Evolutionary conservation across 352 stramenopile genomes (phyloP), one percentile per base, ranked within the genome.

Genomic region (Pythium periplocum): DNA sequence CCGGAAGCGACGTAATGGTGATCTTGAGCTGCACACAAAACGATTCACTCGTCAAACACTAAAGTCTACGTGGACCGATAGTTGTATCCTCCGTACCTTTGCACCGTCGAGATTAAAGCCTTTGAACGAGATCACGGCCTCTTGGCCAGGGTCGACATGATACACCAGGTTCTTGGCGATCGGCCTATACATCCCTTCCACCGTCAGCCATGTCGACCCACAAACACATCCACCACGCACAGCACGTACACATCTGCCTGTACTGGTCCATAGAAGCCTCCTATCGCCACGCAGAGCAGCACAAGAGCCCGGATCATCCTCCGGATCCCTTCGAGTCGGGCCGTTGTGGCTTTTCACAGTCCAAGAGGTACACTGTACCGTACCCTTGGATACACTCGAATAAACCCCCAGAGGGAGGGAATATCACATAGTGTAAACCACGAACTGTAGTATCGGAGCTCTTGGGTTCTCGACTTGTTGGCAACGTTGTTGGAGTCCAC

Each of bases 1-100:
- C 64, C 2, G 90, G 88, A 9, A 96, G 69, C 46, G 81, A 87
- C 11, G 83, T 93, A 65, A 97, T 93, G 12, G 71, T 93, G 46
- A 77, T 68, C 6, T 62, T 70, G 33, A 96, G 64, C 75, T 95
- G 42, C 31, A 40, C 31, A 12, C 36, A 6, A 45, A 33, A 44
- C 3, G 2, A 46, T 10, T 26, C n/a, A 33, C 46, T 11, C 33
- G 4, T 10, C 11, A 37, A 17, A 6, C 5, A 40, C 46, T 41
- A 33, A 9, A 8, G 10, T 48, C n/a, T 37, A 10, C 33, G 45
- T 36, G 11, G 12, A 6, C 35, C 11, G 8, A 1, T 43, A 9
- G 34, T 36, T 40, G 1, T 17, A 51, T 37, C 8, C n/a, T 39
- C 37, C 47, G 37, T 59, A 83, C 78, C 60, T 68, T 72, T 32